Conservation (phyloP, 805 yeast genomes). For the Komagataella mondaviorum region DNA sequence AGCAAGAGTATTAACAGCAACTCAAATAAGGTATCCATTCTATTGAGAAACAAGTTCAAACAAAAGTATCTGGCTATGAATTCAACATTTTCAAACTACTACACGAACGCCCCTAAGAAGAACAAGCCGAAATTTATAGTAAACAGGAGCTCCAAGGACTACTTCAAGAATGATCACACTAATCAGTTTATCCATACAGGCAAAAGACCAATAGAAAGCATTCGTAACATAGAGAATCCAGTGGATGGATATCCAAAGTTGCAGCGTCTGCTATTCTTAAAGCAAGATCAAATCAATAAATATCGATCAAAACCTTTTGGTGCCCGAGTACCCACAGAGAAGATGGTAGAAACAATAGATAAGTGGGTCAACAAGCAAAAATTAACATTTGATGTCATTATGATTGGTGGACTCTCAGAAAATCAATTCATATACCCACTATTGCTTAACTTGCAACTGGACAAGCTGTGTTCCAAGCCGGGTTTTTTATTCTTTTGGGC, state of each 20-base stretch:
- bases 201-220: constrained; percentile 44
- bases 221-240: constrained; percentile 53
- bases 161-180: constrained; percentile 56
- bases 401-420: constrained; percentile 80
- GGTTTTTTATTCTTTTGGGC: constrained; percentile 87
- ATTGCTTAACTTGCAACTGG: constrained; percentile 54
- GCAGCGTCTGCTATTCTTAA: constrained; percentile 52
- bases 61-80: neutral
- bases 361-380: constrained; percentile 47
- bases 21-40: neutral
- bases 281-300: constrained; percentile 37
- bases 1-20: neutral
- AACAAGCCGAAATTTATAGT: neutral
- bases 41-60: neutral
- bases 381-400: constrained; percentile 73
- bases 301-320: constrained; percentile 59
- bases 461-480: constrained; percentile 66
- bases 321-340: constrained; percentile 32
- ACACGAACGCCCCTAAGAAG: neutral
- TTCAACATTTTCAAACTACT: neutral
- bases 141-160: neutral
- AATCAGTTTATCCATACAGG: constrained; percentile 55
- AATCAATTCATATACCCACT: constrained; percentile 55
- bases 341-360: constrained; percentile 43
- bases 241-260: constrained; percentile 82